Evolutionary conservation across 306 rosid species (phyloP).

Genomic region (Gastrolobium villosum): DNA sequence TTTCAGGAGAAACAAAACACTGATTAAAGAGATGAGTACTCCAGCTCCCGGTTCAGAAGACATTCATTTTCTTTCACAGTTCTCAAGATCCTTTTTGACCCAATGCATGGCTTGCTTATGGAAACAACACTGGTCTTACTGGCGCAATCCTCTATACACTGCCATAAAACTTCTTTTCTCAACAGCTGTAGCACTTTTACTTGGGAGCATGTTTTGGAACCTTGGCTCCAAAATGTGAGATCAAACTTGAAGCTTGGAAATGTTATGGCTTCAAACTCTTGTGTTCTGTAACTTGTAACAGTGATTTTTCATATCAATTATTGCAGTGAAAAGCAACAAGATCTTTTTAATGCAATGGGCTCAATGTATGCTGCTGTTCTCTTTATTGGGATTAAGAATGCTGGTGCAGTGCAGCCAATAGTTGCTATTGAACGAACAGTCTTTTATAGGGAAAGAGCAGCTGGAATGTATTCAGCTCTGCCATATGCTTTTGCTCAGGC

Average conservation of each 20-base stretch:
- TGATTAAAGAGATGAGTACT: slow-evolving; percentile 53
- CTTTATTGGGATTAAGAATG: slow-evolving; percentile 73
- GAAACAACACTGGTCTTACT: slow-evolving; percentile 57
- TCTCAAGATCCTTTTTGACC: slow-evolving; percentile 27
- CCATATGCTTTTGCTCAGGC: slow-evolving; percentile 49
- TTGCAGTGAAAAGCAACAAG: slow-evolving; percentile 60
- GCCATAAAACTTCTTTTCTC: slow-evolving; percentile 53
- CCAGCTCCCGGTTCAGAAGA: slow-evolving; percentile 49
- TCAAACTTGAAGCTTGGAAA: not conserved
- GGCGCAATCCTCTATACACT: slow-evolving; percentile 29
- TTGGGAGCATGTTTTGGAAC: slow-evolving; percentile 61
- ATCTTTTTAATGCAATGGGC: slow-evolving; percentile 80
- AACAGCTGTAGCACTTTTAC: slow-evolving; percentile 41
- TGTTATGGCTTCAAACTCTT: slow-evolving; percentile 5
- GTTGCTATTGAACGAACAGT: slow-evolving; percentile 81
- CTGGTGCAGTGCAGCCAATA: slow-evolving; percentile 72
- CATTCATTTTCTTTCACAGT: too few relatives aligned
- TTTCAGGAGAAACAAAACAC: slow-evolving; percentile 56
- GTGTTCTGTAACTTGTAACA: not conserved
- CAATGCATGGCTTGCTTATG: slow-evolving; percentile 63
- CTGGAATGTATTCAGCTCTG: slow-evolving; percentile 83
- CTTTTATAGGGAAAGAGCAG: slow-evolving; percentile 81
- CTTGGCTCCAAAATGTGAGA: slow-evolving; percentile 32
- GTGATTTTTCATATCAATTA: slow-evolving; percentile 8
- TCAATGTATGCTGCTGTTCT: slow-evolving; percentile 71